Evolutionary conservation across 1,139 yeast genomes (phyloP).

Genomic region (Geotrichum klebahnii): DNA sequence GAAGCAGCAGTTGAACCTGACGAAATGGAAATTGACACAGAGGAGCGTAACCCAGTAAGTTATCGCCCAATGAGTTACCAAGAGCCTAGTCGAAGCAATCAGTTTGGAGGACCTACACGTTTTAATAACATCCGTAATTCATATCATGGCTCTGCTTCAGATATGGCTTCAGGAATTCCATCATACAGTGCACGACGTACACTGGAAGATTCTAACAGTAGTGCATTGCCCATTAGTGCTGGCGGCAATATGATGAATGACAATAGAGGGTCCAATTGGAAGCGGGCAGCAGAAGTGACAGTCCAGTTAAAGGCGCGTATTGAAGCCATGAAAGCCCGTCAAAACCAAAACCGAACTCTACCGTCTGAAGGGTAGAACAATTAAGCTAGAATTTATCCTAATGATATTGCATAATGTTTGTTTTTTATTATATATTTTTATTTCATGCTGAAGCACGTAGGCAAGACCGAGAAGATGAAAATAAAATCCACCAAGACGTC

Average conservation of each 20-base stretch:
- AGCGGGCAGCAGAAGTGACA: constrained; percentile 85
- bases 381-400: background rate
- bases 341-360: constrained; percentile 3
- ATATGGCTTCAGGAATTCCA: constrained; percentile 7
- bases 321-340: constrained; percentile 73
- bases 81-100: constrained; percentile 3
- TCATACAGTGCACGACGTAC: constrained; percentile 5
- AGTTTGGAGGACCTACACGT: constrained; percentile 1
- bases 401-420: constrained; percentile 6
- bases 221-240: background rate
- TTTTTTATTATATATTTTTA: background rate
- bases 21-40: constrained; percentile 4
- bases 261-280: constrained; percentile 51
- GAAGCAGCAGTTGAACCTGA: background rate
- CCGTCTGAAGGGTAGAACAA: background rate
- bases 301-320: constrained; percentile 79
- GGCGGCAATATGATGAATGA: background rate
- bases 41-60: background rate
- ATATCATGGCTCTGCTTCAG: background rate
- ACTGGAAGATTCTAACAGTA: background rate
- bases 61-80: constrained; percentile 8
- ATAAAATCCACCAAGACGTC: background rate
- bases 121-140: constrained; percentile 7
- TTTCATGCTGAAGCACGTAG: too few species aligned
- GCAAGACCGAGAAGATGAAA: background rate